Conservation (phyloP, 2,329 filamentous ascomycete genomes). For the Knoxdaviesia proteae region DNA sequence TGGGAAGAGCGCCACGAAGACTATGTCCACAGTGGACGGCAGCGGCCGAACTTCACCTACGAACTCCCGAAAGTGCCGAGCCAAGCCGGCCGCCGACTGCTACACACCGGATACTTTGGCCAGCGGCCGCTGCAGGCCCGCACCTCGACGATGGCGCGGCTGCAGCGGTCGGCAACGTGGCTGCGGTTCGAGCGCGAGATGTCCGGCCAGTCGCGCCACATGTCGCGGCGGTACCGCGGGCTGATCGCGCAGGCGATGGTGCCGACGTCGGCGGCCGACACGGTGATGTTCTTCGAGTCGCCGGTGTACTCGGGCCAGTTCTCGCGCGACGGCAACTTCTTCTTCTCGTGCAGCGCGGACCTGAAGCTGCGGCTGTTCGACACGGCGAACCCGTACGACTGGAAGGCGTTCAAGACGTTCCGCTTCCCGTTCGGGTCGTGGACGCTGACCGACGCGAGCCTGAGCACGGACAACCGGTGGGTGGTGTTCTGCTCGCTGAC, state of each 20-base stretch:
- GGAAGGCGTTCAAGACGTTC: slow-evolving; percentile 89
- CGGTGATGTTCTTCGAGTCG: slow-evolving; percentile 69
- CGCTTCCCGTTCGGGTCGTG: slow-evolving; percentile 72
- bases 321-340: slow-evolving; percentile 92
- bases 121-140: too few relatives aligned
- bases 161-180: not conserved
- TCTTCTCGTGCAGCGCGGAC: slow-evolving; percentile 80
- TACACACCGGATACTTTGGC: too few relatives aligned
- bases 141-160: too few relatives aligned
- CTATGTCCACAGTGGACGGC: too few relatives aligned
- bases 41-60: too few relatives aligned
- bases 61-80: too few relatives aligned
- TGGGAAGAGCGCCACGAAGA: too few relatives aligned
- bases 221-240: not conserved
- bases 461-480: slow-evolving; percentile 81
- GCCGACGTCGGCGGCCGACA: slow-evolving; percentile 57
- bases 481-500: slow-evolving; percentile 83
- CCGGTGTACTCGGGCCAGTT: slow-evolving; percentile 92
- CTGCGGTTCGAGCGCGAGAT: not conserved
- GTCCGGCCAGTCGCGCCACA: not conserved
- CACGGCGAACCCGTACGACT: slow-evolving; percentile 83
- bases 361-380: slow-evolving; percentile 95
- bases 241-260: slow-evolving; percentile 40
- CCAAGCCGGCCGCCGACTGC: too few relatives aligned
- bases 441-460: slow-evolving; percentile 85